Evolutionary conservation across 768 basidiomycete species (phyloP), one percentile per base, ranked within the genome.

Genomic region (Atractiella rhizophila): DNA sequence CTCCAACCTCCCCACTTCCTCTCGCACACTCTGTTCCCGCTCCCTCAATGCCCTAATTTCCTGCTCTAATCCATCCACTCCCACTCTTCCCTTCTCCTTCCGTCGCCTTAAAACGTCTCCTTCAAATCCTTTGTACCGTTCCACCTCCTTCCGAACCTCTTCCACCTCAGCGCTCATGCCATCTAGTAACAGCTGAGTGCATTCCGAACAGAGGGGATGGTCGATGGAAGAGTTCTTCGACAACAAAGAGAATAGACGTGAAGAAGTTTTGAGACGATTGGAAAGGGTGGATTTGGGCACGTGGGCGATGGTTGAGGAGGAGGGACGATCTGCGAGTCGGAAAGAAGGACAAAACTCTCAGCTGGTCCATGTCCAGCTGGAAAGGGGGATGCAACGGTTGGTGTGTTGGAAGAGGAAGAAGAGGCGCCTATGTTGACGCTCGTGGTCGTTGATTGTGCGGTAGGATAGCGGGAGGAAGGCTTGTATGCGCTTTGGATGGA

Each of bases 271-370:
- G 44, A 81, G 62, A 53, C 76, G 41, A 21, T 48, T 42, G 21
- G 36, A 26, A 70, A 67, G 32, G 62, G 61, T 29, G 60, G 58
- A 34, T 55, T 56, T 20, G 46, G 41, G 21, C 53, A 54, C 28
- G 59, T 63, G 5, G 54, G 42, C 21, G 56, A 42, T 37, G 48
- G 47, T 27, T 49, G 52, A 45, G 56, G 51, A 8, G 44, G 58
- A 26, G 28, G 56, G 51, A 28, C 47, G 44, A 33, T 55, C 49
- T 37, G 49, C 19, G 57, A 58, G 34, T 85, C 81, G 56, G 81
- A 76, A 21, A 86, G 64, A 31, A 91, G 66, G 44, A 91, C 78
- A 60, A 86, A 91, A 20, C 83, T 88, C 58, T 85, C 82, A 52
- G 70, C 76, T 6, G 81, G 77, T 30, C 68, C 63, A 16, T 26